Base-by-base conservation (phyloP, 257 asterid genomes). In the Coffea canephora region DNA sequence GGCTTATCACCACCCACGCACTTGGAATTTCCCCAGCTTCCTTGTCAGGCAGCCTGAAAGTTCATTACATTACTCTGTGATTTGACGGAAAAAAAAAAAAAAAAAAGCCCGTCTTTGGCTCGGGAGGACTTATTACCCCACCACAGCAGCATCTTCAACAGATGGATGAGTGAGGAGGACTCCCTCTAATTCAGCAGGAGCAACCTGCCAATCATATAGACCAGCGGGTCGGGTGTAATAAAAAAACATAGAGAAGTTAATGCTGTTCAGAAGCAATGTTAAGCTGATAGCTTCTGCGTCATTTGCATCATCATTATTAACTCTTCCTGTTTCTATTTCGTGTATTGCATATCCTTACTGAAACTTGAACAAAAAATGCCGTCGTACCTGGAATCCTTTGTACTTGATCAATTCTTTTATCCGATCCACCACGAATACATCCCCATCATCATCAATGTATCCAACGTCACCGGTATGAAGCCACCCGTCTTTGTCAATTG, bases 141-240 rank as follows among this genome's bases (percentile, higher is more conserved):
- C 95, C 27, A 94, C 96, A 69, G 99, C 98, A 50, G 97, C 94
- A 84, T 95, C 99, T 69, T 93, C 94, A 46, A 93, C 93, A 34
- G 95, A 92, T 69, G 94, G 93, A 78, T 95, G 98, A 55, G 90
- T 83, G 34, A 92, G 84, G 48, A 96, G 97, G 72, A 91, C 91
- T n/a, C 97, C 99, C 87, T 96, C 98, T 85, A 94, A 76, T 85
- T 96, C 99, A 75, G 99, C 98, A 11, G 98, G 98, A 81, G 99
- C 98, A 85, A 96, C 98, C 99, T 95, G 88, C 79, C 67, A 69
- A 75, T 71, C n/a, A 25, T 13, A 27, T 15, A 48, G 11, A 67
- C 36, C 43, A 19, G 31, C n/a, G n/a, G n/a, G n/a, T n/a, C 31
- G 31, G 31, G 31, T 27, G 31, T 27, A 76, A 31, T n/a, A 3